Conservation (phyloP, 352 stramenopile species). For the Aphanomyces cochlioides region DNA sequence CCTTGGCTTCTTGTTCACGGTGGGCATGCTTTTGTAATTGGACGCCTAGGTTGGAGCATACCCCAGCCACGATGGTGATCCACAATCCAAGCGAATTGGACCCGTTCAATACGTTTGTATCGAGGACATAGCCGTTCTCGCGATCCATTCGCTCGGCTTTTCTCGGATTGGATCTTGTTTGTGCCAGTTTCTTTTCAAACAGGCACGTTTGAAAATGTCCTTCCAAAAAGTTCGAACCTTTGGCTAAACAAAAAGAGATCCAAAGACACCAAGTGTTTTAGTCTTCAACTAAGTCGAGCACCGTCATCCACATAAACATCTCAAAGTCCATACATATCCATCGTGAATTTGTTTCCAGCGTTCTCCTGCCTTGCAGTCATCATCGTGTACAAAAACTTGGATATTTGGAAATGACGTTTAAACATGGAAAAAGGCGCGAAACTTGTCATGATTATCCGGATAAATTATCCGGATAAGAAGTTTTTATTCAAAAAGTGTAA, state of each 20-base stretch:
- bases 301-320: too few species aligned
- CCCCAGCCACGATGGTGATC: conserved; percentile 49
- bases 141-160: not conserved
- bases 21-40: conserved; percentile 86
- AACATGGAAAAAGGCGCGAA: not conserved
- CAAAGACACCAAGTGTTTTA: too few species aligned
- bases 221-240: too few species aligned
- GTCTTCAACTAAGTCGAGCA: too few species aligned
- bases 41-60: conserved; percentile 85
- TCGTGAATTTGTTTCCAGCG: too few species aligned
- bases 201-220: too few species aligned
- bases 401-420: not conserved
- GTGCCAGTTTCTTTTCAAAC: too few species aligned
- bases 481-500: conserved; percentile 17
- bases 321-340: too few species aligned
- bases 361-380: too few species aligned
- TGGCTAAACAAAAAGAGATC: too few species aligned
- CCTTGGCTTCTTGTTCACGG: conserved; percentile 37
- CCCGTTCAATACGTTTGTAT: conserved; percentile 14
- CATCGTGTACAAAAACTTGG: too few species aligned
- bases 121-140: conserved; percentile 1
- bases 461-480: conserved; percentile 10
- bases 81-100: conserved; percentile 1
- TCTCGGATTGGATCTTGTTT: too few species aligned
- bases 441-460: not conserved